Percentiles rank a stretch among this genome's conserved stretches.
Conservation (phyloP, 2,329 filamentous ascomycete species). For the Calonectria multiphialidica region DNA sequence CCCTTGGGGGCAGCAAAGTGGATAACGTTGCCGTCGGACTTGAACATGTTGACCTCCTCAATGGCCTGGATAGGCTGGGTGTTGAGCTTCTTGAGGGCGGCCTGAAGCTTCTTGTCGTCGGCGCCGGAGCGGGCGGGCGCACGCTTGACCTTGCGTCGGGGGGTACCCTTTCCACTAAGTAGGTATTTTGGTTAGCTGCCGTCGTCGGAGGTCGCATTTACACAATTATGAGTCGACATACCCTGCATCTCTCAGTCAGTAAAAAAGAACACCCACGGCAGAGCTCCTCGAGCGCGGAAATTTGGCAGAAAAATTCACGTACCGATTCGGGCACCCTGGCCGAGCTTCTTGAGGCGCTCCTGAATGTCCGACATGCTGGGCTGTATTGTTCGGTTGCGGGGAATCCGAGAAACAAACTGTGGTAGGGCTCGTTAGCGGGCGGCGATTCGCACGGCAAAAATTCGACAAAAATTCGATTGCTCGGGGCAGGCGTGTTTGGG, state of each 20-base stretch:
- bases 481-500: constrained; percentile 21
- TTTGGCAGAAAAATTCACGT: constrained; percentile 54
- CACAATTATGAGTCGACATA: constrained; percentile 45
- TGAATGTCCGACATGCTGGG: constrained; percentile 67
- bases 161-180: constrained; percentile 92
- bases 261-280: neutral
- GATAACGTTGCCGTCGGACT: constrained; percentile 99
- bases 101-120: constrained; percentile 99
- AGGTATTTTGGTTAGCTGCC: constrained; percentile 44
- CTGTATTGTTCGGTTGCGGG: constrained; percentile 46
- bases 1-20: constrained; percentile 99
- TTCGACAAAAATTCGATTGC: constrained; percentile 36
- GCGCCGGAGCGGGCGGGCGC: constrained; percentile 91
- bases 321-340: constrained; percentile 72
- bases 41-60: constrained; percentile 99
- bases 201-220: constrained; percentile 27
- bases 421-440: constrained; percentile 44
- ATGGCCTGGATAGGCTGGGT: constrained; percentile 99
- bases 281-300: neutral
- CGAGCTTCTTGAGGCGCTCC: constrained; percentile 72
- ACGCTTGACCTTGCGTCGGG: constrained; percentile 98
- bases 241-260: constrained; percentile 46
- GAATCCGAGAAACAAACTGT: constrained; percentile 45
- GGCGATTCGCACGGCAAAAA: constrained; percentile 37
- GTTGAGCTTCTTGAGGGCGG: constrained; percentile 98